phyloP scores from a whole-genome alignment of 768 basidiomycete species.

The Trametes sanguinea region DNA sequence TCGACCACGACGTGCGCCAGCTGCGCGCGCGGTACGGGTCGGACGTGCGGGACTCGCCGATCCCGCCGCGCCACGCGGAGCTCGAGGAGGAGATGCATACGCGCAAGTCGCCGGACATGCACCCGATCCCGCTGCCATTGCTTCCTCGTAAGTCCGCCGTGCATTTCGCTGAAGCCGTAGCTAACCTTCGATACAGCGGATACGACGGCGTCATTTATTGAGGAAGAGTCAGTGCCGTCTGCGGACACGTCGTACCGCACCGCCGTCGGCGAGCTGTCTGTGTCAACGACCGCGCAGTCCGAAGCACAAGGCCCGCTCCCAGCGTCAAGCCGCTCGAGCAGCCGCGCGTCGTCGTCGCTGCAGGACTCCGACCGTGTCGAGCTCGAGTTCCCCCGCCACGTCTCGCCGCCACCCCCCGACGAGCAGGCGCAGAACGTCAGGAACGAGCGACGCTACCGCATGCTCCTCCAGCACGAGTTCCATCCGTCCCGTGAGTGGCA shows the following conservation, averaged over 20 bases:
- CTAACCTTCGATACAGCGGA: conserved; percentile 15
- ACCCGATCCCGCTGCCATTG: conserved; percentile 24
- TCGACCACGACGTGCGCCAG: conserved; percentile 48
- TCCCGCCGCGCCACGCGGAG: conserved; percentile 26
- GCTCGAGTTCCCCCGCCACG: conserved; percentile 18
- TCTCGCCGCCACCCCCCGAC: conserved; percentile 24
- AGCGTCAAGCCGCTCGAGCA: conserved; percentile 12
- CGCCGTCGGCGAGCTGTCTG: conserved; percentile 13
- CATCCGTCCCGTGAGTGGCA: conserved; percentile 61
- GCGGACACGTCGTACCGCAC: conserved; percentile 27
- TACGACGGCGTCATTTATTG: conserved; percentile 20
- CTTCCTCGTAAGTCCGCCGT: conserved; percentile 20
- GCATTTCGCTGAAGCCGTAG: neutral
- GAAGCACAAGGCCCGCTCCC: neutral
- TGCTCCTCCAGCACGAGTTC: conserved; percentile 66
- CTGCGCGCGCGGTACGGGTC: conserved; percentile 45
- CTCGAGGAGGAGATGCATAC: conserved; percentile 25
- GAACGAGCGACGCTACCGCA: conserved; percentile 69
- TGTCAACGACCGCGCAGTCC: conserved; percentile 9
- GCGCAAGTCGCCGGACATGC: conserved; percentile 33
- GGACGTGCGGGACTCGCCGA: conserved; percentile 38
- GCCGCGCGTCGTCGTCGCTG: conserved; percentile 17
- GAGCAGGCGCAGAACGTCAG: conserved; percentile 34
- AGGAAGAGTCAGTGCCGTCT: conserved; percentile 20
- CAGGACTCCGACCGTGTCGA: conserved; percentile 11